Evolutionary conservation across 805 yeast species (phyloP), one percentile per base, ranked within the genome.

Genomic region (Barnettozyma sp.): DNA sequence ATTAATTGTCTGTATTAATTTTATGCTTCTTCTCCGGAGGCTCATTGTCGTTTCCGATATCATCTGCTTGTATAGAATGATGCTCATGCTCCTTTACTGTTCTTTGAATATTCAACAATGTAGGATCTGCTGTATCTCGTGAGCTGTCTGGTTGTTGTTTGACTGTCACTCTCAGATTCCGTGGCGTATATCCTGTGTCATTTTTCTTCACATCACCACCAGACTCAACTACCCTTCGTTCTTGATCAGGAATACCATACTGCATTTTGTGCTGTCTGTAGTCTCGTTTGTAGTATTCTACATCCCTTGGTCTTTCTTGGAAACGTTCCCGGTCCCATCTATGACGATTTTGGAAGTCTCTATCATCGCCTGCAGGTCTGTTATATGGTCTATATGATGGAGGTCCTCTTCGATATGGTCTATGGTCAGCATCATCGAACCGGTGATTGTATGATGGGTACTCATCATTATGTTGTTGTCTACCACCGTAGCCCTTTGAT

Each of bases 11-110:
- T 14, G 27, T 18, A 25, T 16, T 17, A 4, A 27, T 17, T 7
- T 21, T 16, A 27, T 19, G 30, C 22, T 27, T 27, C 22, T 27
- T 27, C 21, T 27, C 30, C 13, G 21, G 21, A 15, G 30, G 30
- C n/a, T 27, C 30, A 17, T 17, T 8, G n/a, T 21, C 13, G n/a
- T n/a, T n/a, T n/a, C n/a, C n/a, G n/a, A n/a, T n/a, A n/a, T n/a
- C n/a, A n/a, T n/a, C n/a, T n/a, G n/a, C n/a, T n/a, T n/a, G n/a
- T n/a, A n/a, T n/a, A n/a, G n/a, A n/a, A n/a, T n/a, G n/a, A n/a
- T n/a, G n/a, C n/a, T n/a, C n/a, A n/a, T n/a, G n/a, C n/a, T n/a
- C n/a, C n/a, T n/a, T n/a, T n/a, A n/a, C n/a, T n/a, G n/a, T n/a
- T n/a, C n/a, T n/a, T n/a, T n/a, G n/a, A n/a, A n/a, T n/a, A n/a